Conservation (phyloP, 306 rosid genomes). For the Abrus precatorius region DNA sequence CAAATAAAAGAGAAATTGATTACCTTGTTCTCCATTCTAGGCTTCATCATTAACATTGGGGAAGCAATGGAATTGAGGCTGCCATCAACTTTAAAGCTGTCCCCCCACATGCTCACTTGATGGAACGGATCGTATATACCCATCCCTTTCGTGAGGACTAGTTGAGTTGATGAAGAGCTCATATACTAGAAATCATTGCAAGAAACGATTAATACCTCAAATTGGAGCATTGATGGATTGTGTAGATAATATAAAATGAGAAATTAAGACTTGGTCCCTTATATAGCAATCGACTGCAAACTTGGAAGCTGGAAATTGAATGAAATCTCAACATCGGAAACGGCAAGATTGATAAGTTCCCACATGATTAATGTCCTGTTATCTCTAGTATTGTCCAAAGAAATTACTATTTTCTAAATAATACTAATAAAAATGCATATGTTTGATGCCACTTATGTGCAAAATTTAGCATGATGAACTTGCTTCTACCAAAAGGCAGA, state of each 20-base stretch:
- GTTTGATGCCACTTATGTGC: constrained; percentile 14
- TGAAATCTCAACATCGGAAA: constrained; percentile 42
- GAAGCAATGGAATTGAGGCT: constrained; percentile 55
- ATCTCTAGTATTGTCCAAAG: neutral
- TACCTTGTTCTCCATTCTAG: constrained; percentile 64
- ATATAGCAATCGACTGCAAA: constrained; percentile 19
- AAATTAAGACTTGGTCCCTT: neutral
- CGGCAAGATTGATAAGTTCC: constrained; percentile 18
- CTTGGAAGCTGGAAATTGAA: constrained; percentile 13
- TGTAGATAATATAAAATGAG: neutral
- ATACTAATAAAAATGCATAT: neutral
- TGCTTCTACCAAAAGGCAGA: neutral
- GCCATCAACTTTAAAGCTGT: constrained; percentile 60
- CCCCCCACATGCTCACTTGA: constrained; percentile 75
- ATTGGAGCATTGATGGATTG: constrained; percentile 4
- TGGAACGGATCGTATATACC: constrained; percentile 84
- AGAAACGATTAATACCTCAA: constrained; percentile 26
- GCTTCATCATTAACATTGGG: constrained; percentile 59
- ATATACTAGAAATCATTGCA: constrained; percentile 50
- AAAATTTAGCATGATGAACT: neutral
- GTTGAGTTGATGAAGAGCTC: constrained; percentile 72
- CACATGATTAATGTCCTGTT: constrained; percentile 25
- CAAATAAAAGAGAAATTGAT: constrained; percentile 14
- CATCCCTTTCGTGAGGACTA: constrained; percentile 66
- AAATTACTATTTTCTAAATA: neutral